Evolutionary conservation across 768 basidiomycete genomes (phyloP).

Genomic region (Mycena vulgaris): DNA sequence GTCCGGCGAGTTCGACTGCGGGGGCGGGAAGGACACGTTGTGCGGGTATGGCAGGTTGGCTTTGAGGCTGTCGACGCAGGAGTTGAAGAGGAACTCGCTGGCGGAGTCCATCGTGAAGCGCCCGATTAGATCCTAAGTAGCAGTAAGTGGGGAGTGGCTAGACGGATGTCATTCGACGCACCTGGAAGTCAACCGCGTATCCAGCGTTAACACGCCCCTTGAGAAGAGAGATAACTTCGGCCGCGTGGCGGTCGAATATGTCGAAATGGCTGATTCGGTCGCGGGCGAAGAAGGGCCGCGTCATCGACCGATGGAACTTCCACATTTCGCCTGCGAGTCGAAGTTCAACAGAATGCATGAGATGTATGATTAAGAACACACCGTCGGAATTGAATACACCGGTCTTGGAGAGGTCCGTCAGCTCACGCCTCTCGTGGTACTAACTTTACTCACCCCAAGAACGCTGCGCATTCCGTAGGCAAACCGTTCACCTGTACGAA

Average conservation of each 20-base stretch:
- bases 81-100: conserved; percentile 71
- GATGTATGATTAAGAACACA: conserved; percentile 36
- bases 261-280: conserved; percentile 70
- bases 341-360: no score
- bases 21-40: conserved; percentile 43
- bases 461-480: conserved; percentile 27
- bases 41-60: conserved; percentile 65
- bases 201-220: conserved; percentile 61
- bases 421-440: no score
- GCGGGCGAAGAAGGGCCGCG: conserved; percentile 68
- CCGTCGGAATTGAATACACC: conserved; percentile 77
- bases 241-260: conserved; percentile 66
- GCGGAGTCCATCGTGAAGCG: conserved; percentile 76
- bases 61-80: conserved; percentile 62
- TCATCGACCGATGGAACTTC: conserved; percentile 58
- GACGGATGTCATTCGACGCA: conserved; percentile 32
- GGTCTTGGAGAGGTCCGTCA: conserved; percentile 42
- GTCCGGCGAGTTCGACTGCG: conserved; percentile 36
- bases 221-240: conserved; percentile 60
- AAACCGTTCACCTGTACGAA: conserved; percentile 38
- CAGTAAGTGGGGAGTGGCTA: no score
- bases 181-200: conserved; percentile 71
- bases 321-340: conserved; percentile 65
- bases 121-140: conserved; percentile 62
- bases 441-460: conserved; percentile 24